Evolutionary conservation across 176 grass and related monocot genomes (phyloP).

Genomic region (Poa pratensis): DNA sequence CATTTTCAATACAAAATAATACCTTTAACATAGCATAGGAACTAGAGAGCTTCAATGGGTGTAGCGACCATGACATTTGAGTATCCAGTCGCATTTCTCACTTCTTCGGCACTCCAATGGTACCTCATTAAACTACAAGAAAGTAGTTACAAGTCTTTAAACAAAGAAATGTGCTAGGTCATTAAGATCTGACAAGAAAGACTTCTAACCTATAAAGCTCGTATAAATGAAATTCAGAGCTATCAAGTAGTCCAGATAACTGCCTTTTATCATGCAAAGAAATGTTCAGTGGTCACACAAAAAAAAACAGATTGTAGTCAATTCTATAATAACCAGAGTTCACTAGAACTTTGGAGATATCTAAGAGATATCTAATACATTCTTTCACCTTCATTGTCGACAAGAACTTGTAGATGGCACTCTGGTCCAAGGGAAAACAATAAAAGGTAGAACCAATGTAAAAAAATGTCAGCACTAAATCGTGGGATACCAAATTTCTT

Average conservation of each 20-base stretch:
- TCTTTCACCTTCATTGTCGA: slow-evolving; percentile 67
- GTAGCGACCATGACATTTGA: slow-evolving; percentile 65
- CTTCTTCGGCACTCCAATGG: slow-evolving; percentile 65
- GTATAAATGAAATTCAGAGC: slow-evolving; percentile 37
- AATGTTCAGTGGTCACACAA: slow-evolving; percentile 65
- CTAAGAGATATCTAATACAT: not conserved
- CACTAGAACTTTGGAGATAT: slow-evolving; percentile 23
- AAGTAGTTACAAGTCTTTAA: slow-evolving; percentile 12
- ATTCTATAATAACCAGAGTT: slow-evolving; percentile 38
- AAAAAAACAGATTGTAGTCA: slow-evolving; percentile 30
- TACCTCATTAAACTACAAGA: slow-evolving; percentile 50
- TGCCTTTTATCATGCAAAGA: slow-evolving; percentile 73
- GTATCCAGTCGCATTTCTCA: slow-evolving; percentile 61
- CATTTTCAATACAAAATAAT: slow-evolving; percentile 35
- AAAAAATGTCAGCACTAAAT: slow-evolving; percentile 39
- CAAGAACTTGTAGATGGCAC: slow-evolving; percentile 83
- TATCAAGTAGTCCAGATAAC: slow-evolving; percentile 58
- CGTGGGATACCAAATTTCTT: not conserved
- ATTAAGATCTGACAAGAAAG: slow-evolving; percentile 9
- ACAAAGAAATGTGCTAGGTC: slow-evolving; percentile 1
- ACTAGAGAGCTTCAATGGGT: slow-evolving; percentile 71
- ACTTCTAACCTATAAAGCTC: slow-evolving; percentile 50
- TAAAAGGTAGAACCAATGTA: slow-evolving; percentile 14
- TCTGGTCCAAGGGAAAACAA: slow-evolving; percentile 53
- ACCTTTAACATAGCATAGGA: slow-evolving; percentile 83